phyloP scores from a whole-genome alignment of 2,329 filamentous ascomycete species.

The Fonsecaea nubica region DNA sequence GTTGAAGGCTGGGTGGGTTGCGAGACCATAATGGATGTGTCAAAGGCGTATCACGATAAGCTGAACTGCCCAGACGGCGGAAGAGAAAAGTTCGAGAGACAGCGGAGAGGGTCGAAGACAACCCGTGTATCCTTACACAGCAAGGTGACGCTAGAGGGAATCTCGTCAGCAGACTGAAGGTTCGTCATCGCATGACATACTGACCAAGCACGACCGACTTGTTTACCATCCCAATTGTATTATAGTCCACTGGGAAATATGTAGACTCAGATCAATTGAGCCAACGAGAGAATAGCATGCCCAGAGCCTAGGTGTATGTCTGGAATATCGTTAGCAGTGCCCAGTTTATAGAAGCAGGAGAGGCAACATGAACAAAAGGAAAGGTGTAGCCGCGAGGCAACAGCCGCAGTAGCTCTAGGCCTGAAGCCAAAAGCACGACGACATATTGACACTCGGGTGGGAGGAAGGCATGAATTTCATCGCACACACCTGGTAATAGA shows the following conservation, averaged over 20 bases:
- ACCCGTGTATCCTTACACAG: not conserved
- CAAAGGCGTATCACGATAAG: not conserved
- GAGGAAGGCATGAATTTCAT: not conserved
- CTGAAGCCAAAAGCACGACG: conserved; percentile 5
- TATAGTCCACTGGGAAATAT: conserved; percentile 22
- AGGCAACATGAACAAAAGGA: not conserved
- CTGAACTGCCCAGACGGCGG: not conserved
- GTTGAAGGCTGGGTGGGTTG: conserved; percentile 69
- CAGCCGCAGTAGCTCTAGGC: not conserved
- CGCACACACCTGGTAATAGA: conserved; percentile 24
- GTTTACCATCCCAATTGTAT: conserved; percentile 20
- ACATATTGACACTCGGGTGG: conserved; percentile 14
- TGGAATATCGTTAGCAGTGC: conserved; percentile 22
- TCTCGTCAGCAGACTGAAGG: not conserved
- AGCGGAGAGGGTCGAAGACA: not conserved
- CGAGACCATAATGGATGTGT: conserved; percentile 25
- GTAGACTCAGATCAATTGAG: conserved; percentile 8
- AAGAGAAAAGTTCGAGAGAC: not conserved
- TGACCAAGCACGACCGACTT: conserved; percentile 20
- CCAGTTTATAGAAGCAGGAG: conserved; percentile 14
- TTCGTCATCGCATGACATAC: not conserved
- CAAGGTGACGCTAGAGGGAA: not conserved
- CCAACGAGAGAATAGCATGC: conserved; percentile 12
- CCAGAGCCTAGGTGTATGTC: not conserved
- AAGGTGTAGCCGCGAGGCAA: not conserved